Percentiles rank a stretch among this genome's conserved stretches.
Evolutionary conservation across 1,284 basidiomycete genomes (phyloP).

Genomic region (Apiotrichum veenhuisii): DNA sequence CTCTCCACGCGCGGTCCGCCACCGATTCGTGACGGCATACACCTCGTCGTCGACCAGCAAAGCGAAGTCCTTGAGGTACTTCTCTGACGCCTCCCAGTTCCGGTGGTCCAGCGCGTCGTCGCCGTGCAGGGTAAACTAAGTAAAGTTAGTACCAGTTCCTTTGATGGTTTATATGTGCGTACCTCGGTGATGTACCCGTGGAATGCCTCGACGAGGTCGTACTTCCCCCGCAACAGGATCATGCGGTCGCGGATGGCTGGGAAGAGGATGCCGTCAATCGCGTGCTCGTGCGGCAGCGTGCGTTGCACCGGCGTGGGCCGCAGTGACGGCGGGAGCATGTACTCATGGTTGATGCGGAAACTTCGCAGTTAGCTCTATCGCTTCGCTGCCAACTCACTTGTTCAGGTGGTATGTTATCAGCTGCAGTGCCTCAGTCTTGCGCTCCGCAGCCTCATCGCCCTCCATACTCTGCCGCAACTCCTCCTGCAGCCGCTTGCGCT

Average conservation of each 20-base stretch:
- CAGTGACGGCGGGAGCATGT: slow-evolving; percentile 80
- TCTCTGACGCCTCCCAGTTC: slow-evolving; percentile 83
- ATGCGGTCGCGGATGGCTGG: slow-evolving; percentile 82
- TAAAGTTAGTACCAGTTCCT: background rate
- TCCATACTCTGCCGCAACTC: slow-evolving; percentile 30
- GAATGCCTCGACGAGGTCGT: slow-evolving; percentile 39
- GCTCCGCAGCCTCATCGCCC: slow-evolving; percentile 25
- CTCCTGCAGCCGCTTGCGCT: slow-evolving; percentile 29
- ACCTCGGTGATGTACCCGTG: slow-evolving; percentile 37
- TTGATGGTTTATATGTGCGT: slow-evolving; percentile 5
- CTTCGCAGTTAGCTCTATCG: slow-evolving; percentile 18
- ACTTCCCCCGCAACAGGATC: slow-evolving; percentile 67
- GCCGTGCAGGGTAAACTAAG: slow-evolving; percentile 72
- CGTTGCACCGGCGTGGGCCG: slow-evolving; percentile 79
- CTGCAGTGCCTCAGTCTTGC: slow-evolving; percentile 41
- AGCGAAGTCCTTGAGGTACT: slow-evolving; percentile 72
- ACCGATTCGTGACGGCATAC: slow-evolving; percentile 41
- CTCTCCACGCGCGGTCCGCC: slow-evolving; percentile 33
- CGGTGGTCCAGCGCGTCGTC: slow-evolving; percentile 80
- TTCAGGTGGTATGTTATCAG: slow-evolving; percentile 72
- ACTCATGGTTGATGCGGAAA: slow-evolving; percentile 57
- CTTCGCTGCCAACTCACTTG: slow-evolving; percentile 55
- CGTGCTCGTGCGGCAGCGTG: slow-evolving; percentile 81
- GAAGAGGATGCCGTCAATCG: slow-evolving; percentile 82
- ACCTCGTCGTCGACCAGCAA: slow-evolving; percentile 45